Conservation (phyloP, 2,329 filamentous ascomycete species). For the Fusarium tupiense region DNA sequence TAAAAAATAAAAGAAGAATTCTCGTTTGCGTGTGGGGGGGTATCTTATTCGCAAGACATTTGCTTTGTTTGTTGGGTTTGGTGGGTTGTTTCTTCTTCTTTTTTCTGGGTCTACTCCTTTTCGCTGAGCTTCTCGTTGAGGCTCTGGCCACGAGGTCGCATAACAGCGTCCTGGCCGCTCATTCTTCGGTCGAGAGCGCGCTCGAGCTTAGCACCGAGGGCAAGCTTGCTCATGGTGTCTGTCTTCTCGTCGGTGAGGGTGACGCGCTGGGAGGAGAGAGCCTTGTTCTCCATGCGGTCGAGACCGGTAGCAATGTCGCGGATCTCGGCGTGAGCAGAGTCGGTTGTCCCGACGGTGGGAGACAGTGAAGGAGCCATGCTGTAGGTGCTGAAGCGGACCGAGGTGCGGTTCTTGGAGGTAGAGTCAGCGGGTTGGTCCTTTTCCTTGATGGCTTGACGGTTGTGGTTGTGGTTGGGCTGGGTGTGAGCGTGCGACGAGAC, state of each 20-base stretch:
- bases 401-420: conserved; percentile 59
- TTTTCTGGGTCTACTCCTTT: conserved; percentile 18
- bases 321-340: conserved; percentile 67
- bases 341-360: conserved; percentile 61
- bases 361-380: conserved; percentile 71
- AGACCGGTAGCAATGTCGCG: conserved; percentile 80
- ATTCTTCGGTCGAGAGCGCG: conserved; percentile 86
- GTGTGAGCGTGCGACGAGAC: conserved; percentile 23
- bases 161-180: conserved; percentile 88
- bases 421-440: conserved; percentile 32
- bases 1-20: background rate
- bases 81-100: conserved; percentile 1
- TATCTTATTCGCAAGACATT: conserved; percentile 32
- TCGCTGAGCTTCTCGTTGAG: conserved; percentile 50
- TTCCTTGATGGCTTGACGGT: conserved; percentile 20
- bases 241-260: conserved; percentile 81
- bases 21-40: conserved; percentile 20
- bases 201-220: conserved; percentile 89
- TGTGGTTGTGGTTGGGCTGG: conserved; percentile 29
- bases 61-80: conserved; percentile 14
- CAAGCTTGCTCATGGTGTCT: conserved; percentile 84
- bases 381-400: conserved; percentile 68
- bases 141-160: conserved; percentile 65
- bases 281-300: conserved; percentile 90
- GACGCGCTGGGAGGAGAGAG: conserved; percentile 78